A percentile compares a stretch with the other conserved stretches of the same genome.
These are phyloP conservation scores for Spirogloea muscicola DNA, from an alignment of 139 green algal genomes.

Conservation along the genomic window DNA sequence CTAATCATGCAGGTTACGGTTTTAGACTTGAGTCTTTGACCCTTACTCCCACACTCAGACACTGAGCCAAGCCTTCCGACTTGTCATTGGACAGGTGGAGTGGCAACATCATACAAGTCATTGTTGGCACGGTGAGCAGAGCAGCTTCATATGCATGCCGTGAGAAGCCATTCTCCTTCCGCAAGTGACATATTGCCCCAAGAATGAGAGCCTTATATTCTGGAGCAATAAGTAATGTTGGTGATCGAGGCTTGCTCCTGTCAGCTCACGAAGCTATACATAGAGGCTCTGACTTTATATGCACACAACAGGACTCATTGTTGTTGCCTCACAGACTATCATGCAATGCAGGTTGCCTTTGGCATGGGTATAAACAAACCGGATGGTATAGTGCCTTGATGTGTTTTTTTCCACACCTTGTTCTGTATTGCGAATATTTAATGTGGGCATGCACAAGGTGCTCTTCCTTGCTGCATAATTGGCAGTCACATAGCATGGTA, in stretches of 20 bases:
- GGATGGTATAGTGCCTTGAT: too few relatives aligned
- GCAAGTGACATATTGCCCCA: background rate
- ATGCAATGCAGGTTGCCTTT: constrained; percentile 75
- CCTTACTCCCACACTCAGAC: background rate
- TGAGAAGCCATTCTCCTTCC: background rate
- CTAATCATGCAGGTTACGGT: background rate
- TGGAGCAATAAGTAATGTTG: background rate
- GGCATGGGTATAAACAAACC: constrained; percentile 66
- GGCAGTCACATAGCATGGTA: too few relatives aligned
- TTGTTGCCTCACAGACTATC: background rate
- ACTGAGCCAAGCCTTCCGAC: background rate
- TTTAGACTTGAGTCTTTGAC: background rate
- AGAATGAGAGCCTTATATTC: background rate
- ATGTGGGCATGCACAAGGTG: too few relatives aligned
- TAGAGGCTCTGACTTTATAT: background rate
- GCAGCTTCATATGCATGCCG: background rate
- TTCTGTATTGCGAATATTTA: too few relatives aligned
- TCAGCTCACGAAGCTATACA: background rate
- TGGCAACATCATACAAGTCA: constrained; percentile 28
- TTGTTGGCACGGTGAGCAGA: constrained; percentile 42
- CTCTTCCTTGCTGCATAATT: too few relatives aligned
- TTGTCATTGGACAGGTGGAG: constrained; percentile 23
- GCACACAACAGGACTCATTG: background rate
- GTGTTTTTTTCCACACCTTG: too few relatives aligned
- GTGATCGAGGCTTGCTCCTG: background rate